Evolutionary conservation across 2,329 filamentous ascomycete species (phyloP), one percentile per base, ranked within the genome.

Genomic region (Trichoderma sp.): DNA sequence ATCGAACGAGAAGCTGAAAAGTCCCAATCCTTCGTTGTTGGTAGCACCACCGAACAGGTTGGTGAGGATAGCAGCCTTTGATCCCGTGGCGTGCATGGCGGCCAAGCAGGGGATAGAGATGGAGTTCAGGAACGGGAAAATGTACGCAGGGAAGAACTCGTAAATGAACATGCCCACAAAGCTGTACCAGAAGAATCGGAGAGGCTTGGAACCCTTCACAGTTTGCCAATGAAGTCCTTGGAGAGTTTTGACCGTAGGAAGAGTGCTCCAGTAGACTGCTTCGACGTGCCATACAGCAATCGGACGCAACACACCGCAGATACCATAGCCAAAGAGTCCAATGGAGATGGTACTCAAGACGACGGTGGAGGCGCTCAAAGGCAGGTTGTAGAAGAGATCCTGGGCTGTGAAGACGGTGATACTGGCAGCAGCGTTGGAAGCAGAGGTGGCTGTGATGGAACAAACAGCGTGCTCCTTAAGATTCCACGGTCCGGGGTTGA

Each of bases 381-480:
- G 84, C 71, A 89, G 77, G 76, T 88, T 80, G 78, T 90, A 90
- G 76, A 89, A 90, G 1, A 90, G 83, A 21, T 87, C 81, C 75
- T 89, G 87, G 0, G 86, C 86, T 0, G 87, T 84, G 69, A 88
- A 89, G 0, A 88, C 87, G 3, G 76, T 75, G 6, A 84, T 80
- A 75, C 83, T 86, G 4, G 83, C 83, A 0, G 85, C 75, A 1
- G 86, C 88, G 63, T 89, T 89, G 4, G 87, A 89, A 0, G 87
- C 88, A 0, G 88, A 88, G 0, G 87, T 88, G 1, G 89, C 88
- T 1, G 87, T 90, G 78, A 90, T 88, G 66, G 88, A 78, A 77
- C 86, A 87, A 1, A 90, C 85, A 0, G 88, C 83, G 45, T 91
- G 89, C 78, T 91, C 89, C 77, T 91, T 91, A 38, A 91, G 81